These are phyloP conservation scores for Stellera chamaejasme DNA, from an alignment of 345 rosid species.

Conservation along the genomic window DNA sequence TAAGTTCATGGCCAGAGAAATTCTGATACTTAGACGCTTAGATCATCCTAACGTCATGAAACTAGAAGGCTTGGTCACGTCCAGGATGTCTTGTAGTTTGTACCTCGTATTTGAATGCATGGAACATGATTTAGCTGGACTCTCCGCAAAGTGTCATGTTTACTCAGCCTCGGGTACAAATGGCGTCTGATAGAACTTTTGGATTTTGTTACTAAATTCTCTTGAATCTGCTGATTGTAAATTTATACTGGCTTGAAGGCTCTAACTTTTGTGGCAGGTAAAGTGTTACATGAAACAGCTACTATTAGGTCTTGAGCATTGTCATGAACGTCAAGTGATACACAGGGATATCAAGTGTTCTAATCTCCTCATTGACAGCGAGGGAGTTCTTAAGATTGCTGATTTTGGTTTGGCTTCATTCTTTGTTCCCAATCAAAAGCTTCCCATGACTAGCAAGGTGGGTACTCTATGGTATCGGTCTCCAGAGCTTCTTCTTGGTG, in stretches of 20 bases:
- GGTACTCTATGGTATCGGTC: constrained; percentile 73
- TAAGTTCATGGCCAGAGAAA: constrained; percentile 70
- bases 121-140: constrained; percentile 77
- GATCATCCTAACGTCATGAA: constrained; percentile 62
- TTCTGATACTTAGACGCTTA: constrained; percentile 50
- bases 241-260: no score
- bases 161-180: constrained; percentile 47
- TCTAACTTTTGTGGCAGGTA: constrained; percentile 29
- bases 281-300: constrained; percentile 60
- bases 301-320: constrained; percentile 60
- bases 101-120: constrained; percentile 60
- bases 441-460: constrained; percentile 66
- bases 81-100: constrained; percentile 70
- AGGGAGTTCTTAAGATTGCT: constrained; percentile 59
- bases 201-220: constrained; percentile 1
- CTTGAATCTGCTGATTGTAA: background rate
- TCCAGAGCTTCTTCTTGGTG: constrained; percentile 75
- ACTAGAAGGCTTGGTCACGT: constrained; percentile 60
- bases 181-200: background rate
- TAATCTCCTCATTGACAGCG: constrained; percentile 56
- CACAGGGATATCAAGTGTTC: constrained; percentile 75
- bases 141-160: constrained; percentile 53
- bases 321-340: constrained; percentile 49
- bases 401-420: constrained; percentile 70
- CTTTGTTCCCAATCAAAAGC: constrained; percentile 65